Evolutionary conservation across 2,329 filamentous ascomycete species (phyloP).

Genomic region (Alternaria consortialis): DNA sequence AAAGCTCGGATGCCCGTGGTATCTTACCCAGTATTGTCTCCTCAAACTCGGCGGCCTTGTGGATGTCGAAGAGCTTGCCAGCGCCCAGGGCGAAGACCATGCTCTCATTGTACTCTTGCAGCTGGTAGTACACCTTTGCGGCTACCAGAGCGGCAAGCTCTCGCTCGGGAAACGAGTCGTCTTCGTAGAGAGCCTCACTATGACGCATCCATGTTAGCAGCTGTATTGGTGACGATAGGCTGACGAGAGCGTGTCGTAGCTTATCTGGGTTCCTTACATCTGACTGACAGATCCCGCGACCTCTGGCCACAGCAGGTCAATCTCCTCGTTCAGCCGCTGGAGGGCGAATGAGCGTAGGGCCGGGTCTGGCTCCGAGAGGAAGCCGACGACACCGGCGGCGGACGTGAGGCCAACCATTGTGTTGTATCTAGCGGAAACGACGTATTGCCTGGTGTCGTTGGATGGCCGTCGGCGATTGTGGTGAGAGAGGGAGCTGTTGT

Average conservation of each 20-base stretch:
- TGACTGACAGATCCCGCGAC: constrained; percentile 90
- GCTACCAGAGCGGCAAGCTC: constrained; percentile 93
- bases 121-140: constrained; percentile 98
- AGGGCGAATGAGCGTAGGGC: constrained; percentile 95
- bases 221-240: constrained; percentile 4
- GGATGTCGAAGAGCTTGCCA: constrained; percentile 92
- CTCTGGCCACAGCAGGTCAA: constrained; percentile 97
- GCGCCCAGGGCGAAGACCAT: constrained; percentile 97
- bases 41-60: constrained; percentile 92
- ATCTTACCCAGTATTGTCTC: constrained; percentile 89
- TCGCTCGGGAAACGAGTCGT: constrained; percentile 91
- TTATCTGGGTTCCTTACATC: constrained; percentile 72
- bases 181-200: constrained; percentile 97
- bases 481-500: constrained; percentile 31
- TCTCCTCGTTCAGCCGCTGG: constrained; percentile 93
- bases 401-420: constrained; percentile 92
- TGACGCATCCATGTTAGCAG: constrained; percentile 40
- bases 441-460: constrained; percentile 20
- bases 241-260: neutral
- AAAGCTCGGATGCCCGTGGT: constrained; percentile 10
- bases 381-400: constrained; percentile 92
- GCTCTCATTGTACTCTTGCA: constrained; percentile 98
- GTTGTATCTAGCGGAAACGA: constrained; percentile 21
- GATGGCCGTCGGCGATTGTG: constrained; percentile 30
- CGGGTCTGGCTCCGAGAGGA: constrained; percentile 91